A percentile compares a stretch with the other conserved stretches of the same genome.
Conservation (phyloP, 1,139 yeast genomes). For the Protomyces inouyei region DNA sequence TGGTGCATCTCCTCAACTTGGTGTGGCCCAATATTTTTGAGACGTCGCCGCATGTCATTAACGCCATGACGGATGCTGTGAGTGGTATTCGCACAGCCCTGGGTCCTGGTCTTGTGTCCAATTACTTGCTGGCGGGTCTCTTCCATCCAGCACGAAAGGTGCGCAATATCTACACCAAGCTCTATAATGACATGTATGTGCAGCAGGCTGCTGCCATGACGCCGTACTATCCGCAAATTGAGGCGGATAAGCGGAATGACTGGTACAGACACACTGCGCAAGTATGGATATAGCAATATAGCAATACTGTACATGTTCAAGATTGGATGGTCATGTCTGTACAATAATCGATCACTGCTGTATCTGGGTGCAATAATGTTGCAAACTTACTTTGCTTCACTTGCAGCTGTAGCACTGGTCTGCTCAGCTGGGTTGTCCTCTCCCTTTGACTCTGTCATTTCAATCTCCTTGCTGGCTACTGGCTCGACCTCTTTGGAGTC, state of each 20-base stretch:
- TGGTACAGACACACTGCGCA: conserved; percentile 18
- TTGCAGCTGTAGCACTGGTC: neutral
- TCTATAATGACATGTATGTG: conserved; percentile 71
- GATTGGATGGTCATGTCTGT: too few relatives aligned
- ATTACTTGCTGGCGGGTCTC: conserved; percentile 52
- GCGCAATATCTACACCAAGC: conserved; percentile 75
- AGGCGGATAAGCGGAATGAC: conserved; percentile 36
- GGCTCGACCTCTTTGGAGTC: neutral
- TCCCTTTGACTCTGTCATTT: neutral
- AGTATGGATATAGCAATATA: conserved; percentile 17
- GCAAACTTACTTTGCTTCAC: too few relatives aligned
- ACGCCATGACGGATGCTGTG: conserved; percentile 72
- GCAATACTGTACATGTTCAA: too few relatives aligned
- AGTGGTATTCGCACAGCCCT: conserved; percentile 67
- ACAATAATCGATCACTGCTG: too few relatives aligned
- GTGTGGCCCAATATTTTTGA: conserved; percentile 55
- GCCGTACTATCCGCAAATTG: conserved; percentile 70
- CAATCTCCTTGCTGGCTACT: neutral
- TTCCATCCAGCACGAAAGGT: conserved; percentile 93
- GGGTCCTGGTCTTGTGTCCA: conserved; percentile 70
- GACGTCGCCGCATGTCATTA: conserved; percentile 74
- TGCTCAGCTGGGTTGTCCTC: neutral
- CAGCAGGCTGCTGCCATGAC: conserved; percentile 72
- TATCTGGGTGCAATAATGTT: too few relatives aligned
- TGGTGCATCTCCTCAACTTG: conserved; percentile 63